Conservation (phyloP, 2,329 filamentous ascomycete species). For the Chaetomiaceae sp. region DNA sequence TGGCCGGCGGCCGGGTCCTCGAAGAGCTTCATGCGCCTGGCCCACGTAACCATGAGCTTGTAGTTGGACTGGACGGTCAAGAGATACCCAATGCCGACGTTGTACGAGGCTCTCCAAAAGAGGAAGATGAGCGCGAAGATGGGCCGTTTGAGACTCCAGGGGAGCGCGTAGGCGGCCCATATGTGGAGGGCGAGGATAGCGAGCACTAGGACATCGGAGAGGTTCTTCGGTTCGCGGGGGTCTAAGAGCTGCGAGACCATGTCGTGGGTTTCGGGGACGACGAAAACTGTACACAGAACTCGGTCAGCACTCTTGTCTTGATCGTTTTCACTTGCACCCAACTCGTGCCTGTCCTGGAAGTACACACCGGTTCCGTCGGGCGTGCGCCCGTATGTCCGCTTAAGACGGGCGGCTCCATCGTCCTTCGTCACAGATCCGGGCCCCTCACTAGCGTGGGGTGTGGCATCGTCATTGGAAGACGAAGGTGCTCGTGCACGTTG, state of each 20-base stretch:
- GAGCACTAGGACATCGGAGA: constrained; percentile 79
- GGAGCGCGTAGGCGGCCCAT: constrained; percentile 67
- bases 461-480: constrained; percentile 1
- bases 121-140: constrained; percentile 80
- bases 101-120: constrained; percentile 91
- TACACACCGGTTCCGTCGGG: constrained; percentile 82
- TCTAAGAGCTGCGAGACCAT: constrained; percentile 98
- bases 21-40: constrained; percentile 79
- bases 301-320: constrained; percentile 4
- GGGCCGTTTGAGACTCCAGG: constrained; percentile 63
- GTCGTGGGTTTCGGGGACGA: constrained; percentile 92
- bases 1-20: constrained; percentile 74
- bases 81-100: constrained; percentile 86
- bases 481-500: constrained; percentile 17
- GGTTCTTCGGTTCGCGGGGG: constrained; percentile 89
- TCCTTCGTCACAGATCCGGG: neutral
- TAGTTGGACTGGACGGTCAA: constrained; percentile 88
- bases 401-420: constrained; percentile 28
- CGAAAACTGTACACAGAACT: constrained; percentile 63
- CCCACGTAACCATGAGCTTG: constrained; percentile 80
- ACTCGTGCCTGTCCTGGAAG: neutral
- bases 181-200: constrained; percentile 73
- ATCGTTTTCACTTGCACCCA: neutral
- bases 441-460: neutral
- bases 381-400: constrained; percentile 86